Evolutionary conservation across 2,329 filamentous ascomycete genomes (phyloP).

Genomic region (Talaromyces sp.): DNA sequence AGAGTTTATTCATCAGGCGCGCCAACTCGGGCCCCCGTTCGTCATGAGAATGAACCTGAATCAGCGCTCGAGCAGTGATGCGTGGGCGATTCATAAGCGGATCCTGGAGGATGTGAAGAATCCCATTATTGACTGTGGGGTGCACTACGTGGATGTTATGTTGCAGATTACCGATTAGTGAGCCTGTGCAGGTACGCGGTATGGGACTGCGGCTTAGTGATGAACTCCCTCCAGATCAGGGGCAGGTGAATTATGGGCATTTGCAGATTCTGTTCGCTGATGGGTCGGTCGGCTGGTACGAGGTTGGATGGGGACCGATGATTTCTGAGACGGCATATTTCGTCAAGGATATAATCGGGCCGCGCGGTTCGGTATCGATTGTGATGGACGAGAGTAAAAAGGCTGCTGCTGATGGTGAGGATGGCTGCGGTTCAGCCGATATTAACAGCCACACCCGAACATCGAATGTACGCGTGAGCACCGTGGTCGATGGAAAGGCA

Average conservation of each 20-base stretch:
- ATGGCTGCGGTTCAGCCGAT: slow-evolving; percentile 17
- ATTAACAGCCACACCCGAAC: slow-evolving; percentile 22
- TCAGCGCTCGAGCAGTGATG: slow-evolving; percentile 20
- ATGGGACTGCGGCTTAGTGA: slow-evolving; percentile 22
- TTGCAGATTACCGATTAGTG: slow-evolving; percentile 22
- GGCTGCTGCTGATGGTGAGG: not conserved
- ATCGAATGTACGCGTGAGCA: slow-evolving; percentile 19
- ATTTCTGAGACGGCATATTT: slow-evolving; percentile 23
- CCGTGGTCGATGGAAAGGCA: slow-evolving; percentile 16
- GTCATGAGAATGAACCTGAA: slow-evolving; percentile 24
- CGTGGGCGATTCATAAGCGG: slow-evolving; percentile 21
- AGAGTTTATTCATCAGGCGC: slow-evolving; percentile 22
- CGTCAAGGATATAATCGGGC: slow-evolving; percentile 22
- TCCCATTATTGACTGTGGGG: slow-evolving; percentile 21
- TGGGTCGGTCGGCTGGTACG: slow-evolving; percentile 23
- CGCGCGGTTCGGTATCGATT: slow-evolving; percentile 22
- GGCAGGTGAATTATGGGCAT: slow-evolving; percentile 24
- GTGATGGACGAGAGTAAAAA: slow-evolving; percentile 19
- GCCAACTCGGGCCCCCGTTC: slow-evolving; percentile 22
- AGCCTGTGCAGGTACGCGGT: slow-evolving; percentile 22
- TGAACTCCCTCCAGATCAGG: slow-evolving; percentile 17
- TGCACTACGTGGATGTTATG: slow-evolving; percentile 24
- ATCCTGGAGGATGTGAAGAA: slow-evolving; percentile 21
- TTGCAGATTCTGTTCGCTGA: slow-evolving; percentile 22
- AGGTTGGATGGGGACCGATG: slow-evolving; percentile 23